phyloP scores from a whole-genome alignment of 495 filamentous ascomycete genomes.

The Hypoxylon perforatum region DNA sequence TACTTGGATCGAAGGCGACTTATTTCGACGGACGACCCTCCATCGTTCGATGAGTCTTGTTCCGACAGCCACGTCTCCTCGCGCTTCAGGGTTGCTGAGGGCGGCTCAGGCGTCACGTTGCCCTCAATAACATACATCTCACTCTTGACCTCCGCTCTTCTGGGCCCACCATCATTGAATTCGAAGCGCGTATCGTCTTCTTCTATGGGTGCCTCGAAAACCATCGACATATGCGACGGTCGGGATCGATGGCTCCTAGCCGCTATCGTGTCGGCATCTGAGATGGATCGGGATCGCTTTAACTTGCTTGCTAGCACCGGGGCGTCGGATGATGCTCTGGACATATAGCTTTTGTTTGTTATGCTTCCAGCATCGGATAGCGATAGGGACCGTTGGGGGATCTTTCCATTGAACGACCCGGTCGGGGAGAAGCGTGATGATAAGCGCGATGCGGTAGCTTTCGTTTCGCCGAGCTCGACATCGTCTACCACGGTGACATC shows the following conservation, averaged over 20 bases:
- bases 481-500: constrained; percentile 45
- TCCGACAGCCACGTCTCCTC: constrained; percentile 42
- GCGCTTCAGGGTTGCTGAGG: constrained; percentile 5
- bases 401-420: constrained; percentile 14
- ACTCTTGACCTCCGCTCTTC: constrained; percentile 31
- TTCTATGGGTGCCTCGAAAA: constrained; percentile 37
- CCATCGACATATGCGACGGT: constrained; percentile 35
- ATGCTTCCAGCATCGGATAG: constrained; percentile 28
- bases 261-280: constrained; percentile 23
- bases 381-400: constrained; percentile 29
- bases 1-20: constrained; percentile 5
- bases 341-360: constrained; percentile 12
- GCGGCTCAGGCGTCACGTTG: constrained; percentile 16
- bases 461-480: constrained; percentile 35
- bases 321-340: constrained; percentile 28
- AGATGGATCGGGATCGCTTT: constrained; percentile 31
- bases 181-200: constrained; percentile 26
- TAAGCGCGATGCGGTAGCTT: constrained; percentile 3
- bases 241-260: constrained; percentile 28
- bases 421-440: constrained; percentile 12
- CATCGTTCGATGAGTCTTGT: constrained; percentile 34
- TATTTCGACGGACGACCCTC: constrained; percentile 27
- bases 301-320: constrained; percentile 8
- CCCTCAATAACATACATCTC: constrained; percentile 43
- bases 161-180: not conserved